Evolutionary conservation across 2,329 filamentous ascomycete genomes (phyloP).

Genomic region (Pleoardoris graminearum): DNA sequence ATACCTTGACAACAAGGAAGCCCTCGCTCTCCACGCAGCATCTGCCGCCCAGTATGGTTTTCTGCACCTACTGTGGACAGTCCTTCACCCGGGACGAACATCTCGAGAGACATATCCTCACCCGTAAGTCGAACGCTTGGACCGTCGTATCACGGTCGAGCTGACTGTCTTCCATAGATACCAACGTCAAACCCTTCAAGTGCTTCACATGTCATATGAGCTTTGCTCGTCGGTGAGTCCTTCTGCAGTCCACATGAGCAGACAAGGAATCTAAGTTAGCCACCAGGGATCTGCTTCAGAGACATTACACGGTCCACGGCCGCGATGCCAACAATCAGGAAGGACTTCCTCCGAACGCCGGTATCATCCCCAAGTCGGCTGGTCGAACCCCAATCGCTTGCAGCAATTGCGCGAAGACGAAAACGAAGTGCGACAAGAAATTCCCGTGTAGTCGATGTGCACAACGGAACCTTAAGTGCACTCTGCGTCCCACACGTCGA

Average conservation of each 20-base stretch:
- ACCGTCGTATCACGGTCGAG: neutral
- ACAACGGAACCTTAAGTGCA: constrained; percentile 53
- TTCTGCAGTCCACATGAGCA: neutral
- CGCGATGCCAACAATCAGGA: constrained; percentile 56
- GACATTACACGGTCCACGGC: constrained; percentile 58
- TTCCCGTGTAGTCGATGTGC: constrained; percentile 58
- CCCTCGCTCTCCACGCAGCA: neutral
- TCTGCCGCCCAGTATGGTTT: constrained; percentile 49
- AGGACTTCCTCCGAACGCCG: constrained; percentile 51
- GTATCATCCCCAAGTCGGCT: constrained; percentile 57
- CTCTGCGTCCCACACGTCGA: constrained; percentile 52
- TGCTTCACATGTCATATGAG: constrained; percentile 60
- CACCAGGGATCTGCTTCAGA: constrained; percentile 54
- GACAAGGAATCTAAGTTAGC: constrained; percentile 17
- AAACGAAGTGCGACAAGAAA: constrained; percentile 60
- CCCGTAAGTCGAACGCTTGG: constrained; percentile 46
- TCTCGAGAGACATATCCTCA: constrained; percentile 57
- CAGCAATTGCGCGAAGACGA: constrained; percentile 58
- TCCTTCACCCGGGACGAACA: constrained; percentile 58
- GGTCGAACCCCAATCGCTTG: constrained; percentile 57
- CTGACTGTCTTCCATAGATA: constrained; percentile 45
- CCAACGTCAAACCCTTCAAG: constrained; percentile 60
- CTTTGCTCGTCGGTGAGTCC: constrained; percentile 54
- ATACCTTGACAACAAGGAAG: neutral
- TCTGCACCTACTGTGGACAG: constrained; percentile 59